phyloP scores from a whole-genome alignment of 148 eudicot species.

The Spergularia bocconei region DNA sequence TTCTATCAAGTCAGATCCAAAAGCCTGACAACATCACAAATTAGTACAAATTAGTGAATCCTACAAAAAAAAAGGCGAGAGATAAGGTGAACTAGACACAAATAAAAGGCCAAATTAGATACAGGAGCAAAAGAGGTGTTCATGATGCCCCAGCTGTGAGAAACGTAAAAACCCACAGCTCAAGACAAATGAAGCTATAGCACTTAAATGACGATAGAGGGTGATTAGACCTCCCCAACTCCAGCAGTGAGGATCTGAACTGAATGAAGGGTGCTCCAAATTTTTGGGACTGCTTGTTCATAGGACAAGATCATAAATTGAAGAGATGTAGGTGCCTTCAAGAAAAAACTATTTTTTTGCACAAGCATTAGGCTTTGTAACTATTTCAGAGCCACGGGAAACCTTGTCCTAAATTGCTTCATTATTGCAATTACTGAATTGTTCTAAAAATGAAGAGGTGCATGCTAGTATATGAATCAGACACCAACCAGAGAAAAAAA shows the following conservation, averaged over 20 bases:
- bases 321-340: no score
- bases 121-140: conserved; percentile 6
- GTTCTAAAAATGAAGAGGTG: not conserved
- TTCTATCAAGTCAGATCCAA: conserved; percentile 53
- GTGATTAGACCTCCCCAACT: not conserved
- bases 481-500: not conserved
- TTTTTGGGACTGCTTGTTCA: no score
- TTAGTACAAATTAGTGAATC: not conserved
- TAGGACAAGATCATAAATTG: no score
- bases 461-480: not conserved
- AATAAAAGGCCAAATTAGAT: not conserved
- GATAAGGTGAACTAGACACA: not conserved
- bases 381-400: no score
- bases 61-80: not conserved
- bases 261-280: not conserved
- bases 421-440: no score
- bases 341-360: no score
- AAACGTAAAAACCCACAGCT: not conserved
- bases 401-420: no score
- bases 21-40: conserved; percentile 43
- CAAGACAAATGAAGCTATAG: not conserved
- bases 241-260: not conserved
- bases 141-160: not conserved
- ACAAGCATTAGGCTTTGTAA: no score
- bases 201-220: not conserved